phyloP scores from a whole-genome alignment of 2,329 filamentous ascomycete species.

The Apiospora marii region DNA sequence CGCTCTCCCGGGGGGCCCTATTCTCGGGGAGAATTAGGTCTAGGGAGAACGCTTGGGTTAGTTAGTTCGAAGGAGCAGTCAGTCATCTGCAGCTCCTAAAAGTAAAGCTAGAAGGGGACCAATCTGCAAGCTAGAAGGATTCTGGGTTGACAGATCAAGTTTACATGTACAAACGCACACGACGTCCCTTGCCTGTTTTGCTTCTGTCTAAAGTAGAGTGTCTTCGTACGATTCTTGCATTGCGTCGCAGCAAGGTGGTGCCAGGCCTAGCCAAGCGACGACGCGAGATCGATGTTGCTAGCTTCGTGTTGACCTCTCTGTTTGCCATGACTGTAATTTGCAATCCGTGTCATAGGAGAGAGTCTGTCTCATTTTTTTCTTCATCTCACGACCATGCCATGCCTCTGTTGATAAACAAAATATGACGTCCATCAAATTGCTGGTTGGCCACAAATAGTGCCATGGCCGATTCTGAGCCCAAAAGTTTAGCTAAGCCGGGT shows the following conservation, averaged over 20 bases:
- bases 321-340: constrained; percentile 2
- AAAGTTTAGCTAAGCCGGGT: background rate
- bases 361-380: background rate
- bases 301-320: background rate
- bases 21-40: constrained; percentile 5
- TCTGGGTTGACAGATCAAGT: constrained; percentile 16
- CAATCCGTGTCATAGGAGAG: constrained; percentile 6
- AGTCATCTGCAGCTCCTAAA: background rate
- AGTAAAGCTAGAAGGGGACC: background rate
- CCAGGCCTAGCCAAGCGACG: background rate
- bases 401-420: background rate
- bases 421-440: background rate
- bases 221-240: constrained; percentile 16
- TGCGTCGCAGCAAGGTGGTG: background rate
- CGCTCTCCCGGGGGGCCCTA: background rate
- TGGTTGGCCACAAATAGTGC: background rate
- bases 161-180: background rate
- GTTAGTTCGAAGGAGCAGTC: background rate
- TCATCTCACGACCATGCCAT: background rate
- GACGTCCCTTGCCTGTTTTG: background rate
- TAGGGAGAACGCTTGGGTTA: no score
- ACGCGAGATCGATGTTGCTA: background rate
- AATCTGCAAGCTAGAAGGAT: constrained; percentile 13
- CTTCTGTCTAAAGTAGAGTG: constrained; percentile 6
- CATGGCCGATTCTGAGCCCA: background rate